Percentiles rank a stretch among this genome's conserved stretches.
phyloP scores from a whole-genome alignment of 306 rosid species.

The Glycyrrhiza uralensis region DNA sequence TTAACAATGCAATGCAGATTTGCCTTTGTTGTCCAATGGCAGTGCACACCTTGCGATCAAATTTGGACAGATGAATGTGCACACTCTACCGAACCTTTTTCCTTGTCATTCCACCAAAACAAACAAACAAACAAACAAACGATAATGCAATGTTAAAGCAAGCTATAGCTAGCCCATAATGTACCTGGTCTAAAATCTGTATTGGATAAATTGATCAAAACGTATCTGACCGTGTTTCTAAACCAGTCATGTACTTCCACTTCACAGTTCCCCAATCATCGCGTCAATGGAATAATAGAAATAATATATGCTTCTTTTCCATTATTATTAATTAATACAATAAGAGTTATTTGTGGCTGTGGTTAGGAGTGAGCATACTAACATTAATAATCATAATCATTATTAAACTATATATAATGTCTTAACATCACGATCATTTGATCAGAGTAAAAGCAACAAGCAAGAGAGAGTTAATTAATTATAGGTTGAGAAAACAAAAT shows the following conservation, averaged over 20 bases:
- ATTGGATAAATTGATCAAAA: not conserved
- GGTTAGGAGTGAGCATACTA: not conserved
- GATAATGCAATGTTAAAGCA: slow-evolving; percentile 9
- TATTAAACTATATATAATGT: slow-evolving; percentile 1
- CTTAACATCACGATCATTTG: not conserved
- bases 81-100: not conserved
- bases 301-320: not conserved
- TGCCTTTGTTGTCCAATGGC: not conserved
- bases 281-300: not conserved
- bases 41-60: not conserved
- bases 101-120: not conserved
- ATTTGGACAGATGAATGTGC: not conserved
- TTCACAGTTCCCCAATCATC: not conserved
- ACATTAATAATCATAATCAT: too few relatives aligned
- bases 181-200: slow-evolving; percentile 30
- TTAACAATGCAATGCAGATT: not conserved
- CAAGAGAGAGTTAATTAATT: slow-evolving; percentile 9
- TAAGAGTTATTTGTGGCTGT: slow-evolving; percentile 10
- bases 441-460: not conserved
- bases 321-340: not conserved
- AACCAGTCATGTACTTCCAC: not conserved
- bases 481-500: slow-evolving; percentile 16
- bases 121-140: not conserved
- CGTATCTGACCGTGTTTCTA: slow-evolving; percentile 24
- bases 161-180: slow-evolving; percentile 9